Percentiles rank a stretch among this genome's conserved stretches.
These are phyloP conservation scores for Raphanus sativus DNA, from an alignment of 345 rosid species.

Conservation along the genomic window DNA sequence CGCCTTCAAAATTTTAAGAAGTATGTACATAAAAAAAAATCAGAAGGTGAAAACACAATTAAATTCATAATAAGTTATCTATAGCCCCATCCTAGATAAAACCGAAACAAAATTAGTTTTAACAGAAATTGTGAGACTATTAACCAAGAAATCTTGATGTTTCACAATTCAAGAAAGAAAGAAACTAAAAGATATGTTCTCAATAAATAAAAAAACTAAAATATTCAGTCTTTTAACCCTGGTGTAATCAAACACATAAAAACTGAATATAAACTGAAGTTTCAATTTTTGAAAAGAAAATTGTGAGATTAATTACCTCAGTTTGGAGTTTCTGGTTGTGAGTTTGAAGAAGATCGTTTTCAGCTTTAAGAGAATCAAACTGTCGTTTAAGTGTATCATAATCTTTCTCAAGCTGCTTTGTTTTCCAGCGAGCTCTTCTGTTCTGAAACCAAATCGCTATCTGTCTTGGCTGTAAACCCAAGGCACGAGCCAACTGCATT, in stretches of 20 bases:
- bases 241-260: background rate
- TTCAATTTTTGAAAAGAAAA: background rate
- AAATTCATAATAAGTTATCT: background rate
- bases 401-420: conserved; percentile 94
- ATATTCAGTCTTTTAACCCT: background rate
- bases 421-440: conserved; percentile 95
- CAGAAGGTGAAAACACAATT: background rate
- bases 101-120: background rate
- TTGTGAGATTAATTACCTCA: conserved; percentile 52
- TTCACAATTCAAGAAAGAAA: conserved; percentile 4
- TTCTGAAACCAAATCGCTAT: conserved; percentile 97
- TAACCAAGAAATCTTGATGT: background rate
- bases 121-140: background rate
- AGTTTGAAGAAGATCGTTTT: conserved; percentile 75
- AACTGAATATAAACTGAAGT: background rate
- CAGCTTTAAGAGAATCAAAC: conserved; percentile 71
- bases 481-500: conserved; percentile 92
- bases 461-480: conserved; percentile 95
- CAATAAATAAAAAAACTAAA: background rate
- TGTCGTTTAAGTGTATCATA: conserved; percentile 83
- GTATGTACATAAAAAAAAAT: too few relatives aligned
- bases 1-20: too few relatives aligned
- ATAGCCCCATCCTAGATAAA: background rate
- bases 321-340: conserved; percentile 85
- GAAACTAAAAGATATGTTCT: background rate